A percentile compares a stretch with the other conserved stretches of the same genome.
phyloP scores from a whole-genome alignment of 1,284 basidiomycete genomes.

The Heterobasidion occidentale region DNA sequence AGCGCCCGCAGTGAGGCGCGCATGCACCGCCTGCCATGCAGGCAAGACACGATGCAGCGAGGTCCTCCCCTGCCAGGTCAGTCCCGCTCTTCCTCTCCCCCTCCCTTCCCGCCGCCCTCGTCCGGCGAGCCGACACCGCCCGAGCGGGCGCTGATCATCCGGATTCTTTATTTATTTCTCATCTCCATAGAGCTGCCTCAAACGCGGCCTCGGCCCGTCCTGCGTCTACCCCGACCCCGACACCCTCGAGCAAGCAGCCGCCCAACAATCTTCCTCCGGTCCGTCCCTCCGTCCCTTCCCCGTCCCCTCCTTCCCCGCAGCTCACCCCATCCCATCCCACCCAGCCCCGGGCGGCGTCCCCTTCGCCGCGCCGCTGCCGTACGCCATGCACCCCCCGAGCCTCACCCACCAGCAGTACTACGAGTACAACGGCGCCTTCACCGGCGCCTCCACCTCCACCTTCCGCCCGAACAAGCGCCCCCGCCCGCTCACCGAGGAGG shows the following conservation, averaged over 20 bases:
- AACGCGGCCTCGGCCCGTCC: slow-evolving; percentile 57
- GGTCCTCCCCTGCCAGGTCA: slow-evolving; percentile 67
- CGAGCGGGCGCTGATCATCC: neutral
- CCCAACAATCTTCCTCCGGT: slow-evolving; percentile 40
- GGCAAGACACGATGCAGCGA: slow-evolving; percentile 77
- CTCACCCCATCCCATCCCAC: slow-evolving; percentile 13
- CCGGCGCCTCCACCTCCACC: slow-evolving; percentile 58
- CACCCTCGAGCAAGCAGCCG: slow-evolving; percentile 29
- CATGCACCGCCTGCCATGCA: slow-evolving; percentile 70
- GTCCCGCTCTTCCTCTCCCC: slow-evolving; percentile 11
- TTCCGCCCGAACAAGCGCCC: slow-evolving; percentile 71
- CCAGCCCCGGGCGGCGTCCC: neutral
- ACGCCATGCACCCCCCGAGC: slow-evolving; percentile 32
- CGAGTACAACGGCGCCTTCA: slow-evolving; percentile 63
- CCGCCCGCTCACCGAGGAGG: slow-evolving; percentile 69
- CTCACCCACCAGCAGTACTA: slow-evolving; percentile 63
- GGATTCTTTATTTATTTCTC: slow-evolving; percentile 5
- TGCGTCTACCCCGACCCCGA: slow-evolving; percentile 77
- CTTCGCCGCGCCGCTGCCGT: slow-evolving; percentile 12
- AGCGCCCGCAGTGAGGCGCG: slow-evolving; percentile 68
- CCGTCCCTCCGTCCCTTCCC: slow-evolving; percentile 13
- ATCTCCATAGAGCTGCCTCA: slow-evolving; percentile 56
- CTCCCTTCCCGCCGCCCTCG: neutral
- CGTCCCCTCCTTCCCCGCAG: slow-evolving; percentile 15
- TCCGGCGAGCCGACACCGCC: neutral